A percentile compares a stretch with the other conserved stretches of the same genome.
Conservation (phyloP, 2,329 filamentous ascomycete species). For the Colletotrichum sublineola region DNA sequence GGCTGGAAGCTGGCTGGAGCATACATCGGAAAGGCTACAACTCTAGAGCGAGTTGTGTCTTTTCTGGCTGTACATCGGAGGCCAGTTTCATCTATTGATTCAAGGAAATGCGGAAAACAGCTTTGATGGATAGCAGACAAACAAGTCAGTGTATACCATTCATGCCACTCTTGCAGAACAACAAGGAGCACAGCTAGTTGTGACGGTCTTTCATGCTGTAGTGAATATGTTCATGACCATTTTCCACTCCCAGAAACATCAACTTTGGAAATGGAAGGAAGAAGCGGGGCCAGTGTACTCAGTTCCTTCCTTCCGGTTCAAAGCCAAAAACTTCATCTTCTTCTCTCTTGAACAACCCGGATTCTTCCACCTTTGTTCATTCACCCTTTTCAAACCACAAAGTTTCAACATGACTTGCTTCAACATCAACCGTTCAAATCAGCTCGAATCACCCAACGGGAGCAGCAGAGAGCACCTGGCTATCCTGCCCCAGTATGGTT, state of each 20-base stretch:
- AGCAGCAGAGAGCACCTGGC: too few relatives aligned
- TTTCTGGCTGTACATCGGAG: background rate
- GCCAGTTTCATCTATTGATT: background rate
- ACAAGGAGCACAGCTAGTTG: too few relatives aligned
- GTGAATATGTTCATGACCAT: background rate
- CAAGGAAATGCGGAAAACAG: background rate
- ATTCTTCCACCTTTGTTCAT: background rate
- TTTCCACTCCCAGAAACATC: background rate
- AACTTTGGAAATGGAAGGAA: background rate
- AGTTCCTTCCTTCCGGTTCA: background rate
- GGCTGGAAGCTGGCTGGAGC: background rate
- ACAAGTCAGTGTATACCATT: too few relatives aligned
- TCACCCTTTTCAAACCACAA: background rate
- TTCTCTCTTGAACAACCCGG: background rate
- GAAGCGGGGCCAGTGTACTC: background rate
- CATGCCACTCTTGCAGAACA: too few relatives aligned
- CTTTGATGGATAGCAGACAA: background rate
- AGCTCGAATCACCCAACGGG: background rate
- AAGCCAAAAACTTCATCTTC: too few relatives aligned
- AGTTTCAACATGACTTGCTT: background rate
- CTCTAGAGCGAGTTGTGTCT: accelerated
- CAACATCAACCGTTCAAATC: background rate
- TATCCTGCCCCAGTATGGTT: too few relatives aligned
- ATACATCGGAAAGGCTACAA: background rate
- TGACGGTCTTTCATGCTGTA: background rate